Percentiles rank a stretch among this genome's conserved stretches.
Evolutionary conservation across 2,329 filamentous ascomycete species (phyloP).

Genomic region (Metarhizium anisopliae): DNA sequence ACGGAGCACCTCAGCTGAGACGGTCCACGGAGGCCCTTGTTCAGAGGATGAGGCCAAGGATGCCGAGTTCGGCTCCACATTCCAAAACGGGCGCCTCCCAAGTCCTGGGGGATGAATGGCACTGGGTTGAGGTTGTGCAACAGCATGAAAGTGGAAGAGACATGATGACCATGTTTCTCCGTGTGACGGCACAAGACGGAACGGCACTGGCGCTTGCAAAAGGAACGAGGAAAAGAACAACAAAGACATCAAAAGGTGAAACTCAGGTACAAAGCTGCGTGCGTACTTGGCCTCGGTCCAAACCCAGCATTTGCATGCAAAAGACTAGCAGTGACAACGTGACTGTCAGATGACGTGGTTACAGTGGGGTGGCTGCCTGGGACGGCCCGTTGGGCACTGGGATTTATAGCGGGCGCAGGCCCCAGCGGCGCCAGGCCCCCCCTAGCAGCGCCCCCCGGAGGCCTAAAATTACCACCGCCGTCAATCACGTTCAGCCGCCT

Average conservation of each 20-base stretch:
- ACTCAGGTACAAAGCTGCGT: no score
- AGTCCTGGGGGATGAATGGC: background rate
- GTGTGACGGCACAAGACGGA: no score
- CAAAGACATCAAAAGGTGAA: no score
- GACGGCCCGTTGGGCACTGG: background rate
- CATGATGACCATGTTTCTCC: no score
- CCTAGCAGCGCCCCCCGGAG: background rate
- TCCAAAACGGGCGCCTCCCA: background rate
- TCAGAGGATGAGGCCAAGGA: background rate
- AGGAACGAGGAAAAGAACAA: no score
- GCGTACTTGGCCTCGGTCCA: no score
- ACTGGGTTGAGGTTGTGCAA: no score
- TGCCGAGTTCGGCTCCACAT: background rate
- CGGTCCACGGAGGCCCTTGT: background rate
- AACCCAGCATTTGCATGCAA: no score
- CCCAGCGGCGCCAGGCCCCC: background rate
- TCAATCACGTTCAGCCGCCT: background rate
- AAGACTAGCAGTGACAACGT: no score
- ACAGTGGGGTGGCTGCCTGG: background rate
- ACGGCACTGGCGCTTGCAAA: no score
- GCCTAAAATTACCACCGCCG: background rate
- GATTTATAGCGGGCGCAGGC: background rate
- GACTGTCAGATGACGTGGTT: background rate
- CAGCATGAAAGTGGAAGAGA: no score
- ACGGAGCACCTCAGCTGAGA: no score